A percentile compares a stretch with the other conserved stretches of the same genome.
These are phyloP conservation scores for Nicotiana tabacum DNA, from an alignment of 257 asterid species.

Conservation along the genomic window DNA sequence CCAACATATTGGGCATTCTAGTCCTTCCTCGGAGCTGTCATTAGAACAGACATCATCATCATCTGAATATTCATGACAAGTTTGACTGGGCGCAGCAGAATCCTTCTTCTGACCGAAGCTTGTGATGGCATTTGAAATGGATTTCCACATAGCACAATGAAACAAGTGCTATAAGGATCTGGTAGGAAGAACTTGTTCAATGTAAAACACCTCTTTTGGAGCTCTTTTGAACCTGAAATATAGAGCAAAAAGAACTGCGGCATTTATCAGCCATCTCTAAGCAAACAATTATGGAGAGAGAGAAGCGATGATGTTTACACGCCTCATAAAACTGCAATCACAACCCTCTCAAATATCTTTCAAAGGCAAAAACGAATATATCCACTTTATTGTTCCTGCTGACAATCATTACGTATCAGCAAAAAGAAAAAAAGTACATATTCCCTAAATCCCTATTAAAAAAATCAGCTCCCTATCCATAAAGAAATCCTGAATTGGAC, in stretches of 20 bases:
- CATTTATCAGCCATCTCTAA: not conserved
- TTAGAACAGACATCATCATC: slow-evolving; percentile 69
- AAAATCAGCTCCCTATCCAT: not conserved
- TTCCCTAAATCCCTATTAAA: not conserved
- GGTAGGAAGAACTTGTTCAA: not conserved
- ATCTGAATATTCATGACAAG: slow-evolving; percentile 48
- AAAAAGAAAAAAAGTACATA: not conserved
- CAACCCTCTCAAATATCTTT: not conserved
- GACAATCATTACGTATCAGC: not conserved
- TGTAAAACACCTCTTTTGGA: not conserved
- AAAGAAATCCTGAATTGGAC: not conserved
- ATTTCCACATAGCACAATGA: slow-evolving; percentile 61
- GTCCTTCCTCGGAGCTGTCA: slow-evolving; percentile 65
- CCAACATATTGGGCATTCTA: slow-evolving; percentile 96
- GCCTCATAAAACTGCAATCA: not conserved
- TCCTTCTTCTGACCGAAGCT: slow-evolving; percentile 55
- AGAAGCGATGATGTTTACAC: not conserved
- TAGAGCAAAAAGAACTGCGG: not conserved
- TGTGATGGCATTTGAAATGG: slow-evolving; percentile 54
- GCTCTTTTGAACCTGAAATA: not conserved
- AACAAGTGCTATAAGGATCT: slow-evolving; percentile 5
- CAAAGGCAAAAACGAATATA: not conserved
- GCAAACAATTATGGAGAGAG: not conserved
- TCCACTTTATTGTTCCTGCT: not conserved
- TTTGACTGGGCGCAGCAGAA: slow-evolving; percentile 33